Evolutionary conservation across 2,329 filamentous ascomycete species (phyloP).

Genomic region (Fusarium sp.): DNA sequence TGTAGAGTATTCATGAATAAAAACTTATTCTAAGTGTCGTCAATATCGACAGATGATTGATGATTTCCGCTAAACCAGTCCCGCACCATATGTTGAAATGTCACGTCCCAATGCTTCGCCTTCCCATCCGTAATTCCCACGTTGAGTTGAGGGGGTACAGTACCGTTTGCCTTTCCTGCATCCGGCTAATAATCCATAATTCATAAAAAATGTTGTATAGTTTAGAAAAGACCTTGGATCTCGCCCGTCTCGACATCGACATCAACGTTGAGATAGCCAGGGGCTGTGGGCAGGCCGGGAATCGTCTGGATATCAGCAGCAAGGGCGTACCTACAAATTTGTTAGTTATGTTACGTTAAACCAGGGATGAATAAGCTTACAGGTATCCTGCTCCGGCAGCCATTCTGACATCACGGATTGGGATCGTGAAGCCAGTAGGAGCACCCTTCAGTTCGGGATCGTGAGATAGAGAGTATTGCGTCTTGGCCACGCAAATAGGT

Average conservation of each 20-base stretch:
- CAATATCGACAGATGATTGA: conserved; percentile 30
- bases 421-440: conserved; percentile 92
- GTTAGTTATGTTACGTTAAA: conserved; percentile 54
- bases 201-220: neutral
- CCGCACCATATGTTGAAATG: conserved; percentile 52
- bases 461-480: conserved; percentile 96
- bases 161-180: conserved; percentile 12
- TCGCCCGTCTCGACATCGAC: conserved; percentile 86
- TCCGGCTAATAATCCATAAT: conserved; percentile 15
- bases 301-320: conserved; percentile 99
- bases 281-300: conserved; percentile 92
- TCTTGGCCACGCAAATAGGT: conserved; percentile 98
- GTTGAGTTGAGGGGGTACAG: conserved; percentile 49
- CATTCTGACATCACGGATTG: conserved; percentile 93
- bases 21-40: conserved; percentile 31
- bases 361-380: conserved; percentile 63
- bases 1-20: conserved; percentile 2
- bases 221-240: conserved; percentile 90
- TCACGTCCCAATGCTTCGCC: conserved; percentile 47
- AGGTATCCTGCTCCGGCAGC: conserved; percentile 95
- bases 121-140: conserved; percentile 45
- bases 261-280: conserved; percentile 95
- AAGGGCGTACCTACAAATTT: conserved; percentile 79
- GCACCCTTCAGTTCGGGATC: conserved; percentile 95
- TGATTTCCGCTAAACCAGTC: conserved; percentile 34